Percentiles rank a stretch among this genome's conserved stretches.
Evolutionary conservation across 495 filamentous ascomycete genomes (phyloP).

Genomic region (Hypoxylon rickii): DNA sequence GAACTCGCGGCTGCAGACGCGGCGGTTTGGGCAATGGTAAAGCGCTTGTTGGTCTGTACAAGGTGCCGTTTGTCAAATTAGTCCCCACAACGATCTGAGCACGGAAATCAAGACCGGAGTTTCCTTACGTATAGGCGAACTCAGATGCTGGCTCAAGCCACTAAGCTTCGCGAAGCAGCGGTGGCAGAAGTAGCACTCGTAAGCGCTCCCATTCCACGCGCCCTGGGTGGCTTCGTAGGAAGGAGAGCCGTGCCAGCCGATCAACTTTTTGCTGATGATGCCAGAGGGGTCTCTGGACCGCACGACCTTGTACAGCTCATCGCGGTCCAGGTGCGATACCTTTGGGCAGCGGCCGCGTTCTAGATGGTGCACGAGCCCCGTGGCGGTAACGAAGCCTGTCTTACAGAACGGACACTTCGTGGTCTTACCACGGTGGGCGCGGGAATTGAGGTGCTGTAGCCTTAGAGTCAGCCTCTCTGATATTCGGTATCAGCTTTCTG

Average conservation of each 20-base stretch:
- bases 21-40: conserved; percentile 58
- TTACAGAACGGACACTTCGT: conserved; percentile 43
- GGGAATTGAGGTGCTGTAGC: conserved; percentile 38
- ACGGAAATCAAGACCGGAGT: not conserved
- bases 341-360: conserved; percentile 33
- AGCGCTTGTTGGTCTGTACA: conserved; percentile 51
- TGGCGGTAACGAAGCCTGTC: conserved; percentile 30
- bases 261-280: conserved; percentile 41
- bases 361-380: conserved; percentile 41
- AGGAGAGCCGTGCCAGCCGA: conserved; percentile 29
- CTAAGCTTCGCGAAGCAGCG: conserved; percentile 10
- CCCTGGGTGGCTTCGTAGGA: conserved; percentile 27
- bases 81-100: not conserved
- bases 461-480: not conserved
- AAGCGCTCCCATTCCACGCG: conserved; percentile 35
- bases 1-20: conserved; percentile 51
- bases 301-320: conserved; percentile 38
- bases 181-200: conserved; percentile 43
- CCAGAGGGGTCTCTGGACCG: conserved; percentile 38
- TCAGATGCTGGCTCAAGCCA: conserved; percentile 40
- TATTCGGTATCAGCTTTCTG: not conserved
- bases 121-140: conserved; percentile 40
- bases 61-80: no score
- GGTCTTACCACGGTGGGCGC: conserved; percentile 30
- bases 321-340: conserved; percentile 30